These are phyloP conservation scores for Graphilbum ipis-grandicollis DNA, from an alignment of 2,329 filamentous ascomycete species.

Conservation along the genomic window DNA sequence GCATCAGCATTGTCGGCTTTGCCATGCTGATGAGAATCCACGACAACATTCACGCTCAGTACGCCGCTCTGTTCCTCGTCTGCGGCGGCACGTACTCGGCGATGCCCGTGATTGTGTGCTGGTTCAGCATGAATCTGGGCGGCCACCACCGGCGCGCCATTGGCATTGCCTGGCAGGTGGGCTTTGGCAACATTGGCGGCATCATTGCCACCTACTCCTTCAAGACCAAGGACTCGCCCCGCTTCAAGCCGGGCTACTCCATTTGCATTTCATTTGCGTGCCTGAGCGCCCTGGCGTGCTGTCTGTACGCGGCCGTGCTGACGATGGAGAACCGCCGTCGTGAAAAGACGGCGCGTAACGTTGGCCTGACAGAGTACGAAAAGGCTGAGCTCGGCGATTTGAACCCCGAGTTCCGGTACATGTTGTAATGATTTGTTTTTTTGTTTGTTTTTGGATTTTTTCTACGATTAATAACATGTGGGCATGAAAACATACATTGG, in stretches of 20 bases:
- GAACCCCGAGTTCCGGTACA: constrained; percentile 19
- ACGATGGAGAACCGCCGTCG: constrained; percentile 42
- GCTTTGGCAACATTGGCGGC: constrained; percentile 64
- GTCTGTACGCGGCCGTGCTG: constrained; percentile 42
- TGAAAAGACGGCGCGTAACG: constrained; percentile 19
- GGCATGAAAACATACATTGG: too few relatives aligned
- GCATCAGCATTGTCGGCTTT: constrained; percentile 56
- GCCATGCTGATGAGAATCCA: constrained; percentile 57
- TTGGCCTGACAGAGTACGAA: constrained; percentile 16
- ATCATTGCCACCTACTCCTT: constrained; percentile 63
- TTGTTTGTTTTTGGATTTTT: neutral
- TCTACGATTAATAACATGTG: too few relatives aligned
- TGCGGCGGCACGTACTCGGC: constrained; percentile 66
- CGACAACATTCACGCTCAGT: constrained; percentile 48
- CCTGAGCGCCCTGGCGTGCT: constrained; percentile 44
- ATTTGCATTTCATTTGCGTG: constrained; percentile 61
- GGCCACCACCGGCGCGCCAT: constrained; percentile 55
- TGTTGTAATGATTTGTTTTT: constrained; percentile 12
- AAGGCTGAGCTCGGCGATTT: constrained; percentile 23
- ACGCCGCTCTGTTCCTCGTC: constrained; percentile 67
- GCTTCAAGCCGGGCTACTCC: constrained; percentile 55
- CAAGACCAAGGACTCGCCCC: constrained; percentile 46
- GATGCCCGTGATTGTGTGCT: constrained; percentile 78
- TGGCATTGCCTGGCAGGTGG: constrained; percentile 60
- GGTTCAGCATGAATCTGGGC: constrained; percentile 67